Evolutionary conservation across 148 eudicot species (phyloP).

Genomic region (Cornus florida): DNA sequence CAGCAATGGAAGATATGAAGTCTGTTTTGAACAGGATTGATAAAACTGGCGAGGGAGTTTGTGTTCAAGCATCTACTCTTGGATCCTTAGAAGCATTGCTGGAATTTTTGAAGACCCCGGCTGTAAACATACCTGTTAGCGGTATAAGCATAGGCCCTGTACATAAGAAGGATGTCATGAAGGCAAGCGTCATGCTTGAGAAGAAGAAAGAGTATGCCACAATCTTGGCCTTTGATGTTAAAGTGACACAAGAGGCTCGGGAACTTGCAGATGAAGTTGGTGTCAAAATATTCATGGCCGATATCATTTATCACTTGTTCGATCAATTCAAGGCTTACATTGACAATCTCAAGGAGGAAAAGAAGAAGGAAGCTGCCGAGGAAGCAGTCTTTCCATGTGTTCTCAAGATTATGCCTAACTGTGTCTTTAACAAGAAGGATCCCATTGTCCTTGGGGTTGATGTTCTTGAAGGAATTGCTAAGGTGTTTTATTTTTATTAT

Average conservation of each 20-base stretch:
- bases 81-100: conserved; percentile 91
- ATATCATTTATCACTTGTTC: conserved; percentile 81
- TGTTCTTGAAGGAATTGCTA: conserved; percentile 72
- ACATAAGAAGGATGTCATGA: conserved; percentile 93
- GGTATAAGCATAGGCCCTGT: conserved; percentile 95
- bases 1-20: conserved; percentile 79
- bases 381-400: conserved; percentile 95
- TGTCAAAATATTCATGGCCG: conserved; percentile 77
- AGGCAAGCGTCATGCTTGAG: conserved; percentile 96
- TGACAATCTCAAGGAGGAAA: conserved; percentile 83
- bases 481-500: conserved; percentile 36
- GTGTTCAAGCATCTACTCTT: conserved; percentile 94
- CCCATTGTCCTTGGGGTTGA: conserved; percentile 94
- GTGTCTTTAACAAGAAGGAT: conserved; percentile 84
- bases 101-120: conserved; percentile 82
- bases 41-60: conserved; percentile 90
- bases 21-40: conserved; percentile 85
- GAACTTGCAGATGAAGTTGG: conserved; percentile 88
- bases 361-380: conserved; percentile 87
- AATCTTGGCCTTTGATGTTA: conserved; percentile 94
- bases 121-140: conserved; percentile 87
- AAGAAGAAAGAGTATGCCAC: conserved; percentile 95
- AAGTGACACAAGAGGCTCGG: conserved; percentile 90
- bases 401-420: conserved; percentile 66
- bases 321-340: conserved; percentile 92